Evolutionary conservation across 306 rosid genomes (phyloP).

Genomic region (Glycine latifolia): DNA sequence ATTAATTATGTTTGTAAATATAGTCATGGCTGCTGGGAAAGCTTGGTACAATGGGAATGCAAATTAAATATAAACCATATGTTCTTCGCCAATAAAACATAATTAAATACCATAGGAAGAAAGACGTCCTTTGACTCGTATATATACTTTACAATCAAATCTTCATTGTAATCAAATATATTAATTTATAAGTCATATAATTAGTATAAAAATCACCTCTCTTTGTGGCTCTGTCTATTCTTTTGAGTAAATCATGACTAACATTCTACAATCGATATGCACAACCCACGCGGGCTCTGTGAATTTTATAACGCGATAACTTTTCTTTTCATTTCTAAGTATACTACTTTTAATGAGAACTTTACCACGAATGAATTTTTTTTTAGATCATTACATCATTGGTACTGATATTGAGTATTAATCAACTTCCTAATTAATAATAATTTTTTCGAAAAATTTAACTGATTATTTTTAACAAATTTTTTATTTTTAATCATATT

Average conservation of each 20-base stretch:
- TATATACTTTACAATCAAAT: constrained; percentile 31
- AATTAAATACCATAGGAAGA: constrained; percentile 35
- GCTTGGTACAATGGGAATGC: constrained; percentile 38
- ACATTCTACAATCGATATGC: constrained; percentile 29
- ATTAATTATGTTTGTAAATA: constrained; percentile 11
- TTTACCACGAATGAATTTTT: no score
- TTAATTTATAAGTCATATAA: constrained; percentile 8
- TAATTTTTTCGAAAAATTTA: no score
- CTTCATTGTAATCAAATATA: constrained; percentile 32
- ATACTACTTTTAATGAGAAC: background rate
- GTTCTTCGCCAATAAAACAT: constrained; percentile 5
- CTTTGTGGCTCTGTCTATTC: constrained; percentile 15
- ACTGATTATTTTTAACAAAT: no score
- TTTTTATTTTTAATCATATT: no score
- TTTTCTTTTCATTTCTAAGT: background rate
- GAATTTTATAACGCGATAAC: background rate
- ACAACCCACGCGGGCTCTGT: constrained; percentile 17
- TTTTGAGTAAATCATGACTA: no score
- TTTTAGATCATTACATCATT: no score
- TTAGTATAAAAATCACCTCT: background rate
- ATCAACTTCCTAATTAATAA: no score
- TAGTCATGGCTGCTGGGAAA: constrained; percentile 51
- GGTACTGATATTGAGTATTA: no score
- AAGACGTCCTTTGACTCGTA: constrained; percentile 31
- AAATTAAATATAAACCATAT: constrained; percentile 17